Evolutionary conservation across 2,329 filamentous ascomycete genomes (phyloP), one percentile per base, ranked within the genome.

Genomic region (Scytalidium lignicola): DNA sequence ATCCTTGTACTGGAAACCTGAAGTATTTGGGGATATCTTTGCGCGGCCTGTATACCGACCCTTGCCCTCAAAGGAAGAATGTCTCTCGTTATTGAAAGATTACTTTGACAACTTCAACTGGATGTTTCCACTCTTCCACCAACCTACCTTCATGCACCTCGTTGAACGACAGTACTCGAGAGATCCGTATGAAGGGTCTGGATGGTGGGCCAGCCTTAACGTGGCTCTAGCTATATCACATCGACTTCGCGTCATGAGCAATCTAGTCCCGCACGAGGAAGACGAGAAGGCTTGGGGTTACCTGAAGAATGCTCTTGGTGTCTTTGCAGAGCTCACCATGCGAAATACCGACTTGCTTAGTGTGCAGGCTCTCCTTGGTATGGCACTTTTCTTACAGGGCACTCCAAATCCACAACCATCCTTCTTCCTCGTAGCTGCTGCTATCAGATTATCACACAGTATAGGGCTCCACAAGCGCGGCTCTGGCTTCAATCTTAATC

Each of bases 71-170:
- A 95, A 95, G 67, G 76, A 83, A n/a, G 91, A 96, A 69, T 89
- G 90, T 1, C 68, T 95, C 53, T 95, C 90, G 1, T 73, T 97
- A 32, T 80, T 96, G 52, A 90, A 87, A 67, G 93, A 99, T 67
- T 99, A 86, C 63, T 99, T 99, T 58, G 89, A 95, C 62, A 96
- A 96, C 70, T 97, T 99, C 77, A 99, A 99, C 73, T 93, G 90
- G 80, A 92, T 97, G 80, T 96, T 97, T 64, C 93, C 93, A 5
- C 75, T 99, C 3, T 99, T 96, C 63, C 93, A 99, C 67, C 91
- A 96, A 66, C 91, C 92, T 1, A 97, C 93, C 0, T 99, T 99
- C 64, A 97, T 97, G 90, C 91, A 96, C 64, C 75, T 97, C 4
- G 90, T 96, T 26, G 90, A 97, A 63, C 83, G 87, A 58, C 92